These are phyloP conservation scores for Cladophialophora chaetospira DNA, from an alignment of 2,329 filamentous ascomycete species.

Conservation along the genomic window DNA sequence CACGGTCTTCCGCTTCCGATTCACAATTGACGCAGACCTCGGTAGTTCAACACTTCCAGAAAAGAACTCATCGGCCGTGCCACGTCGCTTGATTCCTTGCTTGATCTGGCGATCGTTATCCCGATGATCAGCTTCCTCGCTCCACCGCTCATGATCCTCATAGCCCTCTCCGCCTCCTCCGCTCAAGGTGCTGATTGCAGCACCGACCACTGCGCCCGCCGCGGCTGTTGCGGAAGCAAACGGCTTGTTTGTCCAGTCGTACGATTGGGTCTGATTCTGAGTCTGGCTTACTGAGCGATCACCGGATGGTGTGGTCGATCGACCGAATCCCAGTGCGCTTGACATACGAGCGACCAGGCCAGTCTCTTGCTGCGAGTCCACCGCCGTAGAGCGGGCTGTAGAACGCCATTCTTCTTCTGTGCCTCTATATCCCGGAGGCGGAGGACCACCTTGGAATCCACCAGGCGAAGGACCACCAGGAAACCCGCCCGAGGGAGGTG, in stretches of 20 bases:
- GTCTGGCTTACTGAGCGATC: conserved; percentile 38
- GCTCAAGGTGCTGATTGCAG: conserved; percentile 77
- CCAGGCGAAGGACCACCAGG: conserved; percentile 28
- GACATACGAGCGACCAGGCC: conserved; percentile 77
- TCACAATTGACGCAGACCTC: conserved; percentile 20
- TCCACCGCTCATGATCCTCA: conserved; percentile 87
- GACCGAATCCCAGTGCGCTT: conserved; percentile 60
- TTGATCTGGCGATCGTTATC: conserved; percentile 40
- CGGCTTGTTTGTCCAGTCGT: conserved; percentile 78
- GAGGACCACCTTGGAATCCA: conserved; percentile 32
- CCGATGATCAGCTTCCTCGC: conserved; percentile 79
- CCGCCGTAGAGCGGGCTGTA: conserved; percentile 32
- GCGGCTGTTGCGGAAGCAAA: conserved; percentile 80
- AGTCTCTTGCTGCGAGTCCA: conserved; percentile 48
- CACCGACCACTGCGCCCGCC: conserved; percentile 78
- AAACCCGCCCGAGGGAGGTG: conserved; percentile 30
- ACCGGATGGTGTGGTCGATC: conserved; percentile 69
- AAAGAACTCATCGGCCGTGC: conserved; percentile 38
- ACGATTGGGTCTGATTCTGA: conserved; percentile 82
- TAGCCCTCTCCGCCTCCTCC: conserved; percentile 81
- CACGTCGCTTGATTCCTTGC: conserved; percentile 32
- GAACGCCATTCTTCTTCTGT: conserved; percentile 40
- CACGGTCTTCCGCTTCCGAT: conserved; percentile 69
- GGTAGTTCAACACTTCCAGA: conserved; percentile 29
- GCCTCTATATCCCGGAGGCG: conserved; percentile 33